Percentiles rank a stretch among this genome's conserved stretches.
Conservation (phyloP, 805 yeast species). For the Candida ulmi region DNA sequence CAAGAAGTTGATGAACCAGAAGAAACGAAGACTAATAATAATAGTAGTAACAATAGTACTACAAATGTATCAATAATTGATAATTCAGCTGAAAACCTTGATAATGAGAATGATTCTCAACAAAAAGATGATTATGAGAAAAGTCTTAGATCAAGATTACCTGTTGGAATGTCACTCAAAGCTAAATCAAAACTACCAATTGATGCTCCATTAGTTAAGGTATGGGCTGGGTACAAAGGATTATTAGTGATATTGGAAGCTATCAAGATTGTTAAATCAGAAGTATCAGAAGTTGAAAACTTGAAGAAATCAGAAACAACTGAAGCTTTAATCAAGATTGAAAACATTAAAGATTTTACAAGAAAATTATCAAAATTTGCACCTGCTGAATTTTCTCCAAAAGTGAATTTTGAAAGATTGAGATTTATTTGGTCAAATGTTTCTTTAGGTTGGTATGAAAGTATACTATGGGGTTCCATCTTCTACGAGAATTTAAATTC, state of each 20-base stretch:
- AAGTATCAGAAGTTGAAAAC: conserved; percentile 25
- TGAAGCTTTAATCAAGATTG: conserved; percentile 35
- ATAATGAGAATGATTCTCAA: conserved; percentile 1
- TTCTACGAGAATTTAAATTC: conserved; percentile 29
- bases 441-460: conserved; percentile 73
- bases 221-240: conserved; percentile 51
- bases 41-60: conserved; percentile 2
- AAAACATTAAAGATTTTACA: conserved; percentile 27
- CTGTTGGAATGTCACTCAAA: conserved; percentile 55
- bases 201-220: conserved; percentile 40
- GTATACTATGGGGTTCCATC: conserved; percentile 57
- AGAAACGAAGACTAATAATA: conserved; percentile 7
- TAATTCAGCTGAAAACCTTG: conserved; percentile 2
- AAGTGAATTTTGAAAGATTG: conserved; percentile 39
- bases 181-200: conserved; percentile 49
- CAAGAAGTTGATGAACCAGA: conserved; percentile 3
- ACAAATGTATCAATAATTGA: not conserved
- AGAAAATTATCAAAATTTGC: conserved; percentile 19
- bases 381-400: conserved; percentile 37
- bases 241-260: conserved; percentile 34
- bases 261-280: conserved; percentile 22
- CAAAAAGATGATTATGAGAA: conserved; percentile 25
- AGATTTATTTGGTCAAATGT: conserved; percentile 56
- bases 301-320: conserved; percentile 22
- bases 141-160: conserved; percentile 43